Conservation (phyloP, 2,329 filamentous ascomycete species). For the Fusarium sp. region DNA sequence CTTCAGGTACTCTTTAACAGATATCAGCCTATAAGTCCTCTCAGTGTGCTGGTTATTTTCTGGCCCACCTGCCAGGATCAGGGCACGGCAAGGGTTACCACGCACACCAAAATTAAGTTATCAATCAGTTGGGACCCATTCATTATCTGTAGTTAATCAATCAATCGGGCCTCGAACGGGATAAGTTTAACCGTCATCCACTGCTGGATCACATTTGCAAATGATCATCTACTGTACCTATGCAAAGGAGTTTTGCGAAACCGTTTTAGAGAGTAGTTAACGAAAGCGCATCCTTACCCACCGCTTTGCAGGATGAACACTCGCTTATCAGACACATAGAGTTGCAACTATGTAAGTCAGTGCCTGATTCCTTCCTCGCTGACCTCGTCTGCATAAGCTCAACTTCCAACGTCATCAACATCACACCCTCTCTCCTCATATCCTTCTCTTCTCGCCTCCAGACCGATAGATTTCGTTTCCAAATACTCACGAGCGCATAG, state of each 20-base stretch:
- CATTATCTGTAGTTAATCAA: constrained; percentile 39
- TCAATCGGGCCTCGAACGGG: constrained; percentile 27
- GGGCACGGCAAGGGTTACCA: constrained; percentile 19
- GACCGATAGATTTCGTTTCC: not conserved
- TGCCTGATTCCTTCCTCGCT: not conserved
- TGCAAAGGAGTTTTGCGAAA: not conserved
- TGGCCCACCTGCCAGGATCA: too few relatives aligned
- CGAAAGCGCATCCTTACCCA: not conserved
- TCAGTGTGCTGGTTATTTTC: too few relatives aligned
- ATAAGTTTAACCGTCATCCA: not conserved
- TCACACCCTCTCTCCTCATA: constrained; percentile 3
- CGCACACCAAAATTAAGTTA: constrained; percentile 42
- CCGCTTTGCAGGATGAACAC: not conserved
- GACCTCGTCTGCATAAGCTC: constrained; percentile 8
- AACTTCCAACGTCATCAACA: not conserved
- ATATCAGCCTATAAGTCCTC: too few relatives aligned
- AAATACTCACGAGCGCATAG: not conserved
- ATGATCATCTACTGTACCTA: not conserved
- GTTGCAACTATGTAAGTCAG: too few relatives aligned
- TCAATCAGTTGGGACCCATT: constrained; percentile 44
- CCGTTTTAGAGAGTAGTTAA: not conserved
- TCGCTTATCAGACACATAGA: not conserved
- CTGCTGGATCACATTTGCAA: not conserved
- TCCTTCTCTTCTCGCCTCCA: not conserved
- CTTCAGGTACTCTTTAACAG: too few relatives aligned